Evolutionary conservation across 345 rosid species (phyloP).

Genomic region (thale cress (Arabidopsis thaliana)): DNA sequence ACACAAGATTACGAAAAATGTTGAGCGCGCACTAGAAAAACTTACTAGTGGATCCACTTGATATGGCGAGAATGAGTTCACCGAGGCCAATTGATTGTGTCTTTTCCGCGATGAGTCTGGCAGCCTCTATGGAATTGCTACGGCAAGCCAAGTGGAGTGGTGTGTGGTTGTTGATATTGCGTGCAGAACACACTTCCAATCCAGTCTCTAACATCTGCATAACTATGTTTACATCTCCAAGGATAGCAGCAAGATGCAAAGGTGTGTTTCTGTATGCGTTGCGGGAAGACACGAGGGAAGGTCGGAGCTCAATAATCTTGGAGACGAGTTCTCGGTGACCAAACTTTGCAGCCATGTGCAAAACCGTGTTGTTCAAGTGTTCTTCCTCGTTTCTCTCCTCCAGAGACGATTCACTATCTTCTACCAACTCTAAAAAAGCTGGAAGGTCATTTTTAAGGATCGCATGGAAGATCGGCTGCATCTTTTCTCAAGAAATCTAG

Average conservation of each 20-base stretch:
- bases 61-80: slow-evolving; percentile 25
- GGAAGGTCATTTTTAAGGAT: neutral
- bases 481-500: neutral
- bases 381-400: slow-evolving; percentile 15
- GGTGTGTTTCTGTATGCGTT: slow-evolving; percentile 55
- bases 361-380: slow-evolving; percentile 34
- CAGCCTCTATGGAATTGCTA: slow-evolving; percentile 15
- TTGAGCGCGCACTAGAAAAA: neutral
- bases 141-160: slow-evolving; percentile 25
- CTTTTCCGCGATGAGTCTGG: slow-evolving; percentile 7
- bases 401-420: neutral
- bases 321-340: slow-evolving; percentile 53
- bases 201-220: slow-evolving; percentile 28
- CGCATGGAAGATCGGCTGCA: slow-evolving; percentile 18
- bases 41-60: slow-evolving; percentile 26
- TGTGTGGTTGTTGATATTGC: neutral
- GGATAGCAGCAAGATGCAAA: slow-evolving; percentile 54
- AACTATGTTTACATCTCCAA: slow-evolving; percentile 45
- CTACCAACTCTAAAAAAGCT: neutral
- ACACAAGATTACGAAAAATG: neutral
- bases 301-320: slow-evolving; percentile 52
- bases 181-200: slow-evolving; percentile 20
- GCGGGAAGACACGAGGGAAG: slow-evolving; percentile 45
- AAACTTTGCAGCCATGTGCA: slow-evolving; percentile 53
- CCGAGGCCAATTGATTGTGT: neutral